These are phyloP conservation scores for Flaveria robusta DNA, from an alignment of 129 eudicot genomes.

Conservation along the genomic window DNA sequence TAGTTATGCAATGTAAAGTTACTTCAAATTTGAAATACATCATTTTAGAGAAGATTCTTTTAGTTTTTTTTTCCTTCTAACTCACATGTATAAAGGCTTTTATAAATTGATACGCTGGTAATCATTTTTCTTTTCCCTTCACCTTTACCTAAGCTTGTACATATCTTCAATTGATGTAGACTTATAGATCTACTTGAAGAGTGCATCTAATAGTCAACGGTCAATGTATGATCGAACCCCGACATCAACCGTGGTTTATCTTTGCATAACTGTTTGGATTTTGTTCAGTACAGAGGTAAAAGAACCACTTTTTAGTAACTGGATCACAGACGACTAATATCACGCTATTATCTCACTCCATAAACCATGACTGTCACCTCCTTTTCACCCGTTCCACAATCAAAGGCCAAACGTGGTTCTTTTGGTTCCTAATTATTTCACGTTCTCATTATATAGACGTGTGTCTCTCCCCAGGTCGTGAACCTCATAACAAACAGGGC, in stretches of 20 bases:
- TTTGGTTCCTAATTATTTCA: neutral
- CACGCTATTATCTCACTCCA: neutral
- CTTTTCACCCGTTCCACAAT: neutral
- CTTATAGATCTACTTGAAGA: no score
- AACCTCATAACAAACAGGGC: slow-evolving; percentile 22
- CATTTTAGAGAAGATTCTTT: neutral
- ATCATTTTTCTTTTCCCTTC: no score
- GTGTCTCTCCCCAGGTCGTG: neutral
- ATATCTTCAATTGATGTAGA: no score
- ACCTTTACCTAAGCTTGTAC: no score
- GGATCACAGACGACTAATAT: neutral
- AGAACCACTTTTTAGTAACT: neutral
- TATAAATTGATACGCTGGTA: no score
- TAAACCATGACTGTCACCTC: neutral
- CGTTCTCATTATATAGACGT: neutral
- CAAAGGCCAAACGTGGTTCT: neutral
- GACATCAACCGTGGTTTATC: no score
- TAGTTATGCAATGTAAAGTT: no score
- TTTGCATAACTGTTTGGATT: no score
- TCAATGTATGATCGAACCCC: no score
- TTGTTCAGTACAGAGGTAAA: no score
- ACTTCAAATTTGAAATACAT: neutral
- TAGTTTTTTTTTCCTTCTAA: neutral
- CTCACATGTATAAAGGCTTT: neutral
- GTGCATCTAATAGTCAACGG: no score